Percentiles rank a stretch among this genome's conserved stretches.
Evolutionary conservation across 2,329 filamentous ascomycete species (phyloP).

Genomic region (Hymenoscyphus scutula): DNA sequence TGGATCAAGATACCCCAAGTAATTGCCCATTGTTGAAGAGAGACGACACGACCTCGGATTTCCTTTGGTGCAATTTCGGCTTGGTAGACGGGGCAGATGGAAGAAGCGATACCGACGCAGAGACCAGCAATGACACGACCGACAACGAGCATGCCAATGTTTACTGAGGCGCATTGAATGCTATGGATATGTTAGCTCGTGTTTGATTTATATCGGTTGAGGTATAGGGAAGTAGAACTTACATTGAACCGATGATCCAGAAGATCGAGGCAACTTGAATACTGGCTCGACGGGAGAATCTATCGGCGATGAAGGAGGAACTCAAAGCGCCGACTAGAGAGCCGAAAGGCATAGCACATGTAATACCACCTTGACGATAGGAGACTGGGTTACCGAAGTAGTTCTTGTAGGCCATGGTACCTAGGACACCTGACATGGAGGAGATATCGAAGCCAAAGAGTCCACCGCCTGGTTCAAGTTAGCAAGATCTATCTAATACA

Average conservation of each 20-base stretch:
- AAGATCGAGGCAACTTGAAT: constrained; percentile 48
- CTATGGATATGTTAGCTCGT: constrained; percentile 38
- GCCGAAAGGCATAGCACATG: constrained; percentile 70
- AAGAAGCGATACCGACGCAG: constrained; percentile 69
- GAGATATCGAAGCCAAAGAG: constrained; percentile 79
- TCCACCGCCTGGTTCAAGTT: constrained; percentile 52
- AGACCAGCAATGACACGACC: constrained; percentile 71
- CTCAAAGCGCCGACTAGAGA: constrained; percentile 61
- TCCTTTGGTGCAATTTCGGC: constrained; percentile 62
- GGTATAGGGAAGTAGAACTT: constrained; percentile 14
- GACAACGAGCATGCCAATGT: constrained; percentile 67
- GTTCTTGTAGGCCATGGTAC: constrained; percentile 65
- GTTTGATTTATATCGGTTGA: neutral
- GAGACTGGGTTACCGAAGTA: constrained; percentile 64
- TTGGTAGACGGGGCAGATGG: constrained; percentile 65
- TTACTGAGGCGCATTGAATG: constrained; percentile 58
- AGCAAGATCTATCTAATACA: no score
- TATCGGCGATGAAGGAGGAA: constrained; percentile 56
- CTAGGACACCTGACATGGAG: constrained; percentile 68
- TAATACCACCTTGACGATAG: constrained; percentile 66
- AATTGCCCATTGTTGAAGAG: constrained; percentile 68
- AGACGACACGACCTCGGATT: constrained; percentile 58
- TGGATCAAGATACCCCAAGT: constrained; percentile 68
- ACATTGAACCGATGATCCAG: constrained; percentile 46
- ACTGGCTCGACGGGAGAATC: constrained; percentile 45